Evolutionary conservation across 2,329 filamentous ascomycete genomes (phyloP), one percentile per base, ranked within the genome.

Genomic region (Leptographium flavum): DNA sequence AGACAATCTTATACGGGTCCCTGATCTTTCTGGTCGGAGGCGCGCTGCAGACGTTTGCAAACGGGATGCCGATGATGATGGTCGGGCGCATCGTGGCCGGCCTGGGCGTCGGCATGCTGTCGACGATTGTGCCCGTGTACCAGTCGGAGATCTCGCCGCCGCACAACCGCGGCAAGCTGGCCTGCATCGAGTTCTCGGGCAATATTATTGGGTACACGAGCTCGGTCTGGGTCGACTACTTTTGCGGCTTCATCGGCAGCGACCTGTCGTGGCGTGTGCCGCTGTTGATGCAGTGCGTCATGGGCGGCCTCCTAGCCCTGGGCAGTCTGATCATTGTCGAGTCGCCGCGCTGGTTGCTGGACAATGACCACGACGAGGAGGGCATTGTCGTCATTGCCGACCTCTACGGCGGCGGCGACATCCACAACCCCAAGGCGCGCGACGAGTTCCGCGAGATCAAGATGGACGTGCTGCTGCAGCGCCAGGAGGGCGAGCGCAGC

Each of bases 401-500:
- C 60, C 72, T 98, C 7, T 96, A 96, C 57, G 92, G 92, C 45
- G 87, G 84, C 58, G 92, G 92, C 49, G 92, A 98, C 60, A 88
- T 96, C 49, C 88, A 95, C 64, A 85, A 94, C 60, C 68, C 81
- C 48, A 92, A 93, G 63, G 92, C 92, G 2, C 79, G 88, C 47
- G 88, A 95, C 46, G 92, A 98, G 63, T 98, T 93, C 64, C 85
- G 90, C 55, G 92, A 96, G 58, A 98, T 98, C 68, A 98, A 98
- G 70, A 94, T 95, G 86, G 81, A 90, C 56, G 92, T 98, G 27
- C 74, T 98, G 30, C 70, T 96, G 22, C 81, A 90, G 61, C 84
- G 92, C 43, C 87, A 94, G 65, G 92, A 98, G 65, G 92, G 92
- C 55, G 92, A 96, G 66, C 77, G 92, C 54, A 79, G 84, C 0